Percentiles rank a stretch among this genome's conserved stretches.
Evolutionary conservation across 2,329 filamentous ascomycete genomes (phyloP).

Genomic region (Coniochaeta hoffmannii): DNA sequence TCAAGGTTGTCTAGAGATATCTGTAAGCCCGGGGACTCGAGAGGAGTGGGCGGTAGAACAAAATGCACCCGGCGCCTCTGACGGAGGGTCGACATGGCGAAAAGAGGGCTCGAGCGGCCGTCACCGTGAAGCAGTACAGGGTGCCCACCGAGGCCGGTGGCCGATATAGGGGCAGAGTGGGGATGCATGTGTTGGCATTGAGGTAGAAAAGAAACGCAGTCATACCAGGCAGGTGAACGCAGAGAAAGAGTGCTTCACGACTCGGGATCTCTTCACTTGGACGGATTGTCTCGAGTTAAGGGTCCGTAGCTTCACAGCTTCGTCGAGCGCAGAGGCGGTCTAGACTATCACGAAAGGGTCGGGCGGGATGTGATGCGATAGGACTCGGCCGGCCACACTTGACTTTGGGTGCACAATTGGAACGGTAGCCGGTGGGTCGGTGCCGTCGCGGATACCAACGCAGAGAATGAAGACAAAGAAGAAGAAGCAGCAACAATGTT

Average conservation of each 20-base stretch:
- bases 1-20: neutral
- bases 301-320: neutral
- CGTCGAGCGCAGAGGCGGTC: neutral
- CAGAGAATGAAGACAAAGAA: neutral
- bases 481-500: neutral
- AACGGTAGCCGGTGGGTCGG: neutral
- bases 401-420: neutral
- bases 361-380: neutral
- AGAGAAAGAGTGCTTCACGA: neutral
- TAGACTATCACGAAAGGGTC: neutral
- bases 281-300: neutral
- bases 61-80: neutral
- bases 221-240: neutral
- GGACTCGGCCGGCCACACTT: neutral
- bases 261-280: neutral
- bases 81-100: neutral
- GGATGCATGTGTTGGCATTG: neutral
- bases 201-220: neutral
- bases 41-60: neutral
- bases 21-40: neutral
- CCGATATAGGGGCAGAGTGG: constrained; percentile 2
- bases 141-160: neutral
- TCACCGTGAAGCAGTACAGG: neutral
- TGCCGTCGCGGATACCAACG: neutral
- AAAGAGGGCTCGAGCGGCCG: neutral